Percentiles rank a stretch among this genome's conserved stretches.
Evolutionary conservation across 495 filamentous ascomycete genomes (phyloP).

Genomic region (Penicilliopsis zonata): DNA sequence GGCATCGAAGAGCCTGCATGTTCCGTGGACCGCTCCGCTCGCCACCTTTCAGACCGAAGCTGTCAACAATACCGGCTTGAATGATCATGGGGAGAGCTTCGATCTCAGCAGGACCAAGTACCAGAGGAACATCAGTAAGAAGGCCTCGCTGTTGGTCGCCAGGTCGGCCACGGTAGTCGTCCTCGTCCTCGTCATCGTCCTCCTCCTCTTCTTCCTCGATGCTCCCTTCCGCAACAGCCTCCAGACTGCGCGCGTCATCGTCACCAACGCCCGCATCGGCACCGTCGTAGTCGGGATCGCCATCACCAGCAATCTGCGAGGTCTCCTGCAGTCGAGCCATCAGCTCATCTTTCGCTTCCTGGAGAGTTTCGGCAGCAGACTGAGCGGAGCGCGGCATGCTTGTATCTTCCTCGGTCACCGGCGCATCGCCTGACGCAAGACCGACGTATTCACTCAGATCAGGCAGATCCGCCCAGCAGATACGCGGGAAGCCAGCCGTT

Average conservation of each 20-base stretch:
- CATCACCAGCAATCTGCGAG: constrained; percentile 30
- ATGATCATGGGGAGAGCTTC: constrained; percentile 92
- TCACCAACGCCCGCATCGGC: constrained; percentile 36
- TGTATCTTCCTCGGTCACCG: constrained; percentile 35
- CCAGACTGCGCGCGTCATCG: constrained; percentile 33
- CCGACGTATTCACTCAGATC: constrained; percentile 30
- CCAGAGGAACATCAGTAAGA: constrained; percentile 86
- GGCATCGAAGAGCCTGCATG: constrained; percentile 74
- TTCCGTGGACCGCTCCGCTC: constrained; percentile 55
- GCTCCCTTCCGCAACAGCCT: constrained; percentile 39
- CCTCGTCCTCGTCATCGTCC: constrained; percentile 64
- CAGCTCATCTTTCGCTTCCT: constrained; percentile 46
- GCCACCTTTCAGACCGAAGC: constrained; percentile 31
- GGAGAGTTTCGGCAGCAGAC: constrained; percentile 40
- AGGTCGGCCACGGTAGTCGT: constrained; percentile 69
- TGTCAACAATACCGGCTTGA: constrained; percentile 69
- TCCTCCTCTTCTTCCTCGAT: constrained; percentile 47
- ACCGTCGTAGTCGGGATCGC: constrained; percentile 32
- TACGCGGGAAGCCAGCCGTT: constrained; percentile 31
- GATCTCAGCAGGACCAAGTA: constrained; percentile 84
- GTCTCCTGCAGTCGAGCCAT: constrained; percentile 42
- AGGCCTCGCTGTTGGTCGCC: constrained; percentile 79
- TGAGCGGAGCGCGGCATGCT: constrained; percentile 40
- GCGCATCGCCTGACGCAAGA: constrained; percentile 20
- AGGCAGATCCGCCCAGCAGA: constrained; percentile 36